A percentile compares a stretch with the other conserved stretches of the same genome.
phyloP scores from a whole-genome alignment of 148 eudicot genomes.

The Chenopodium suecicum region DNA sequence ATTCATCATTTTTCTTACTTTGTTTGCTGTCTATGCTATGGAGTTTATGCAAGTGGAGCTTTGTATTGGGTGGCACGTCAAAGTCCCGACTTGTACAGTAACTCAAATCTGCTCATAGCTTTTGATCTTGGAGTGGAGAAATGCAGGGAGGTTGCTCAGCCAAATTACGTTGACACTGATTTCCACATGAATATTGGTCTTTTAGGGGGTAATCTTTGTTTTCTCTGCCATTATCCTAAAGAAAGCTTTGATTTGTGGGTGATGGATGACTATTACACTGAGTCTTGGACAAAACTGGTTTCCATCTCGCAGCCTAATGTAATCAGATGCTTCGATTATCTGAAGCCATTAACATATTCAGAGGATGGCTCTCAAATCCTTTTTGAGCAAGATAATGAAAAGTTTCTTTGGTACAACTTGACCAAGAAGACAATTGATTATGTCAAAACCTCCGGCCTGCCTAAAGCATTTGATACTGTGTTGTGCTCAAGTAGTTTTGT shows the following conservation, averaged over 20 bases:
- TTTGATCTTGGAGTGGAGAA: slow-evolving; percentile 7
- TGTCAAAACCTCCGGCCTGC: not conserved
- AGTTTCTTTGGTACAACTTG: slow-evolving; percentile 20
- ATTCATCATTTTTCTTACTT: not conserved
- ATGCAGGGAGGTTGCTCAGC: not conserved
- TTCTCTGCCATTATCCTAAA: not conserved
- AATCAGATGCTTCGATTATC: not conserved
- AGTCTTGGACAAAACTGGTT: slow-evolving; percentile 3
- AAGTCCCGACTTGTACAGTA: not conserved
- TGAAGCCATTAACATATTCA: slow-evolving; percentile 14
- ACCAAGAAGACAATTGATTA: not conserved
- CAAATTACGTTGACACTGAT: not conserved
- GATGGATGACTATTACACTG: not conserved
- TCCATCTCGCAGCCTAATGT: not conserved
- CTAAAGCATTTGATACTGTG: not conserved
- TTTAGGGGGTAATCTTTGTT: not conserved
- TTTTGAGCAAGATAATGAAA: slow-evolving; percentile 9
- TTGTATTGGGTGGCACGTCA: slow-evolving; percentile 11
- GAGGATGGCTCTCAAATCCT: slow-evolving; percentile 6
- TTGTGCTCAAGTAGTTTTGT: slow-evolving; percentile 2
- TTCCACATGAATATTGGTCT: not conserved
- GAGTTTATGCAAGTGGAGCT: slow-evolving; percentile 12
- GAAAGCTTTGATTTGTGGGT: not conserved
- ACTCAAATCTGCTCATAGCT: not conserved
- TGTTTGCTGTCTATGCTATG: not conserved